Base-by-base conservation (phyloP, 2,329 filamentous ascomycete species). In the Nigrospora oryzae region DNA sequence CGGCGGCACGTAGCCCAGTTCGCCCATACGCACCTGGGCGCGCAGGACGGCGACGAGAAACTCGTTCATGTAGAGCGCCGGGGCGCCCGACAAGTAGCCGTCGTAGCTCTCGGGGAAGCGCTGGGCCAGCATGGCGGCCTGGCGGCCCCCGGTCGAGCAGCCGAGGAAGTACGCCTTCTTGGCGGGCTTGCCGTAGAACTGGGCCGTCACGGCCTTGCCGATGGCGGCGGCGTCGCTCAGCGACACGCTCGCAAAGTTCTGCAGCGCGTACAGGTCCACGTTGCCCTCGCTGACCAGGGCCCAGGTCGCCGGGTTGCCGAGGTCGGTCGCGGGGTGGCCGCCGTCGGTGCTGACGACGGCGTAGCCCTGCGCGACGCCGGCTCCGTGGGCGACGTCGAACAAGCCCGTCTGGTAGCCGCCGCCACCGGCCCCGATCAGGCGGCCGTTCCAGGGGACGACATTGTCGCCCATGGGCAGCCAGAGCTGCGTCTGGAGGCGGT, bases 221-320 rank as follows among this genome's bases (percentile, higher is more conserved):
- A 28, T 38, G 35, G 28, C 34, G 35, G 42, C 42, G 28, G 35
- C 42, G 36, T 44, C 42, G 16, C 19, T 17, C 15, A 38, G 28
- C 36, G 39, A 14, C 19, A 46, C n/a, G 36, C 35, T 30, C 7
- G 31, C 44, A 16, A 43, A 43, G 31, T 46, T 43, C 31, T 46
- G 44, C 40, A 46, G 15, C 11, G 36, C 40, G 17, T n/a, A 35
- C 28, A 42, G 41, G 40, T 46, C 17, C 19, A 46, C 35, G 40
- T 46, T 46, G 31, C 40, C 44, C 11, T 32, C 15, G 30, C 40
- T 43, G 15, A 33, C 40, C 31, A 43, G 36, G 6, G 14, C 36
- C 40, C 36, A 46, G 16, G 39, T 28, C 14, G 16, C 5, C 34
- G 12, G 11, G 40, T 17, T 8, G 30, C 32, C 36, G 15, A 11